Conservation (phyloP, 2,329 filamentous ascomycete genomes). For the Seiridium unicorne region DNA sequence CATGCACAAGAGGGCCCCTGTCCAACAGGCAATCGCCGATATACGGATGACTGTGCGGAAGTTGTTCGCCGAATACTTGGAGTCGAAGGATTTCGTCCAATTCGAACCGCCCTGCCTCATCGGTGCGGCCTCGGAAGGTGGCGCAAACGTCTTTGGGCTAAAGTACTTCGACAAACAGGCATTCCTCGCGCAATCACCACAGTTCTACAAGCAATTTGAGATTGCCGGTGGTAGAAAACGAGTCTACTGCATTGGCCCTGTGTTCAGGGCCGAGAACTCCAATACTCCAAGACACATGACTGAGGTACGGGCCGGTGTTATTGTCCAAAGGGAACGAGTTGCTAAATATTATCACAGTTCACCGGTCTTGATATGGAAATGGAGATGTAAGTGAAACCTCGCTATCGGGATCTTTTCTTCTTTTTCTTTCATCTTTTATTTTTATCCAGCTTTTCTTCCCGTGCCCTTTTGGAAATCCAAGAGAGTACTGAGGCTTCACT, state of each 20-base stretch:
- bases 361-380: slow-evolving; percentile 88
- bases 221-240: slow-evolving; percentile 77
- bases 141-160: slow-evolving; percentile 85
- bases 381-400: slow-evolving; percentile 54
- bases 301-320: slow-evolving; percentile 45
- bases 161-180: slow-evolving; percentile 86
- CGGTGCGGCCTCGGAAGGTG: slow-evolving; percentile 87
- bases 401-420: not conserved
- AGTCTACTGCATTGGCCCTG: slow-evolving; percentile 76
- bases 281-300: slow-evolving; percentile 86
- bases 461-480: no score
- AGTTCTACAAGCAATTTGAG: slow-evolving; percentile 86
- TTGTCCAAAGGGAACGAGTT: not conserved
- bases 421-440: not conserved
- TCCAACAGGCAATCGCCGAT: slow-evolving; percentile 55
- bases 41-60: slow-evolving; percentile 58
- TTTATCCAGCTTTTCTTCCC: not conserved
- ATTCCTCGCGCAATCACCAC: slow-evolving; percentile 76
- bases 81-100: slow-evolving; percentile 70
- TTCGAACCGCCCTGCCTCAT: slow-evolving; percentile 91
- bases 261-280: slow-evolving; percentile 83
- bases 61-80: slow-evolving; percentile 78
- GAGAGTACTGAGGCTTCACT: no score
- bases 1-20: slow-evolving; percentile 87
- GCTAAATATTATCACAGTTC: slow-evolving; percentile 47